Conservation (phyloP, 2,329 filamentous ascomycete species). For the Penicillium frequentans region DNA sequence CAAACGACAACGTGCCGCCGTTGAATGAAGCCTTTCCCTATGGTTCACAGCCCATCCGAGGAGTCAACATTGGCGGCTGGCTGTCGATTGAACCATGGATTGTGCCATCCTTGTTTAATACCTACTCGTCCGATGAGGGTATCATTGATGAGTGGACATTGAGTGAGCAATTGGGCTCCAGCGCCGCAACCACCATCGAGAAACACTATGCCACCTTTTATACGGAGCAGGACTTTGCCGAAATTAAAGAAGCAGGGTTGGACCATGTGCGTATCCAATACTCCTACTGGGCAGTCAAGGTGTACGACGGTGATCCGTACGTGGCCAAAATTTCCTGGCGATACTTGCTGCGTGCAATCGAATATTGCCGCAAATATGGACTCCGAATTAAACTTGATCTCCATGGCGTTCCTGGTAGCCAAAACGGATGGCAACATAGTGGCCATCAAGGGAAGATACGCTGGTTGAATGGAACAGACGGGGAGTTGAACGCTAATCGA, state of each 20-base stretch:
- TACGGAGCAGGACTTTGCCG: constrained; percentile 76
- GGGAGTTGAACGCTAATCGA: constrained; percentile 72
- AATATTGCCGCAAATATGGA: constrained; percentile 90
- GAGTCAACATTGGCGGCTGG: constrained; percentile 94
- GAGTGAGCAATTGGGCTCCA: constrained; percentile 65
- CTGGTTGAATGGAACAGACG: constrained; percentile 91
- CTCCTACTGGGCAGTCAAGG: constrained; percentile 90
- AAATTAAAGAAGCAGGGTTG: constrained; percentile 82
- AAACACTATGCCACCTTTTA: constrained; percentile 90
- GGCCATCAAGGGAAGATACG: constrained; percentile 76
- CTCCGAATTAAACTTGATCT: constrained; percentile 90
- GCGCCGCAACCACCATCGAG: constrained; percentile 71
- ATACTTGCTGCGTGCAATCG: constrained; percentile 87
- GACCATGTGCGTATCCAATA: constrained; percentile 97
- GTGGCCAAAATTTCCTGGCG: constrained; percentile 85
- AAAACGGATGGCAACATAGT: constrained; percentile 98
- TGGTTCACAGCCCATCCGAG: constrained; percentile 73
- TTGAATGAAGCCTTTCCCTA: constrained; percentile 79
- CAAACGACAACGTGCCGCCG: constrained; percentile 78
- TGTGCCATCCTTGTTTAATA: constrained; percentile 82
- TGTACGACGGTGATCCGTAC: constrained; percentile 84
- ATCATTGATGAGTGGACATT: constrained; percentile 90
- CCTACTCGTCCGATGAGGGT: constrained; percentile 59
- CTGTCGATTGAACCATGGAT: constrained; percentile 93
- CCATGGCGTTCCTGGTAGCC: constrained; percentile 86